phyloP scores from a whole-genome alignment of 2,329 filamentous ascomycete genomes.

The Sporothrix curviconia region DNA sequence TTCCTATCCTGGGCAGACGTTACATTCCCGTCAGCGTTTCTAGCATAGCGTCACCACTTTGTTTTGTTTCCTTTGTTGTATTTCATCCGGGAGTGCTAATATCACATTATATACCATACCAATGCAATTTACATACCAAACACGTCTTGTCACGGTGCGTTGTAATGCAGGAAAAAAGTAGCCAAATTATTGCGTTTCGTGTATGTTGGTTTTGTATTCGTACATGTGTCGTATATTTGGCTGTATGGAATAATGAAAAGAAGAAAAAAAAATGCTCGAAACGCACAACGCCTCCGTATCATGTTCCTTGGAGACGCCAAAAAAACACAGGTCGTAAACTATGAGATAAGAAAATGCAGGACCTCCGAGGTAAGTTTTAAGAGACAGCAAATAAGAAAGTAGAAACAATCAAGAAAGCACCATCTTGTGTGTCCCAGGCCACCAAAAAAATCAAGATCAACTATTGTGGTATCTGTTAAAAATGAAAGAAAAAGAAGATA shows the following conservation, averaged over 20 bases:
- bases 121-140: too few species aligned
- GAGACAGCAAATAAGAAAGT: neutral
- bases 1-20: slow-evolving; percentile 1
- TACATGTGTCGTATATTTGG: neutral
- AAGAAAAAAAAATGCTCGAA: neutral
- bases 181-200: neutral
- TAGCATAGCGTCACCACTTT: neutral
- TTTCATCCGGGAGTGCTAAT: too few species aligned
- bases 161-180: too few species aligned
- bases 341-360: neutral
- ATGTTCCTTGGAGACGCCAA: slow-evolving; percentile 8
- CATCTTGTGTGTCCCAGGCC: neutral
- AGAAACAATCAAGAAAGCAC: neutral
- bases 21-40: neutral
- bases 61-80: neutral
- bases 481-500: neutral
- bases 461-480: slow-evolving; percentile 1
- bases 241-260: neutral
- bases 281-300: slow-evolving; percentile 12
- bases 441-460: neutral
- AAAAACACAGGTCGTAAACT: neutral
- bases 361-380: too few species aligned
- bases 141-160: too few species aligned
- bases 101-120: too few species aligned
- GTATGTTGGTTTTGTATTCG: neutral